Percentiles rank a stretch among this genome's conserved stretches.
Evolutionary conservation across 345 rosid species (phyloP).

Genomic region (Brassica rapa): DNA sequence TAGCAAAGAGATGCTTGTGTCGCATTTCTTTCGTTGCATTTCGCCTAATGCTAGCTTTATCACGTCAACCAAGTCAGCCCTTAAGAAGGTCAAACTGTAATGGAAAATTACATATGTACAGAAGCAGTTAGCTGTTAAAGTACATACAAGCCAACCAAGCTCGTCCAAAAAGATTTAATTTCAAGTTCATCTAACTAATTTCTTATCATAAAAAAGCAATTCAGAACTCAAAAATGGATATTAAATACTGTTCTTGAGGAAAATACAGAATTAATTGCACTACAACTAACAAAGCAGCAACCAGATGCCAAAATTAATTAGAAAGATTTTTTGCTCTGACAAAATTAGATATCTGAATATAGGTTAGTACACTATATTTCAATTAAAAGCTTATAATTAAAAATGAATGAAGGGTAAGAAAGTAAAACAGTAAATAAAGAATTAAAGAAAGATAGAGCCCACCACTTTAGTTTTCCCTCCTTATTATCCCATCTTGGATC

Average conservation of each 20-base stretch:
- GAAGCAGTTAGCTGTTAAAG: slow-evolving; percentile 9
- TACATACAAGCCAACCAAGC: slow-evolving; percentile 30
- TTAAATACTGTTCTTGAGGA: not conserved
- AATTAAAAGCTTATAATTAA: not conserved
- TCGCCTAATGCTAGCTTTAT: not conserved
- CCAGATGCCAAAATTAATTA: slow-evolving; percentile 30
- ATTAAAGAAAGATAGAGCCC: slow-evolving; percentile 36
- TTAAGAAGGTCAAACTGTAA: slow-evolving; percentile 21
- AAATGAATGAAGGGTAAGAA: slow-evolving; percentile 22
- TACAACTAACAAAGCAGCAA: slow-evolving; percentile 35
- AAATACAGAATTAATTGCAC: slow-evolving; percentile 27
- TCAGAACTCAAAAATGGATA: not conserved
- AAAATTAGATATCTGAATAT: slow-evolving; percentile 18
- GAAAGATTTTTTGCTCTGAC: slow-evolving; percentile 18
- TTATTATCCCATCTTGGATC: slow-evolving; percentile 39
- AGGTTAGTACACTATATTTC: not conserved
- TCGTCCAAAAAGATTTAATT: slow-evolving; percentile 25
- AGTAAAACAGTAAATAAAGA: slow-evolving; percentile 29
- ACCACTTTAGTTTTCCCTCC: slow-evolving; percentile 37
- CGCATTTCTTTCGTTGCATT: not conserved
- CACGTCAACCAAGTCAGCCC: slow-evolving; percentile 6
- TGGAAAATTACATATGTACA: slow-evolving; percentile 11
- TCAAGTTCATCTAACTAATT: slow-evolving; percentile 29
- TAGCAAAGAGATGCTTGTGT: not conserved
- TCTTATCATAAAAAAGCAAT: slow-evolving; percentile 1